A percentile compares a stretch with the other conserved stretches of the same genome.
Evolutionary conservation across 2,329 filamentous ascomycete genomes (phyloP).

Genomic region (Neurospora crassa): DNA sequence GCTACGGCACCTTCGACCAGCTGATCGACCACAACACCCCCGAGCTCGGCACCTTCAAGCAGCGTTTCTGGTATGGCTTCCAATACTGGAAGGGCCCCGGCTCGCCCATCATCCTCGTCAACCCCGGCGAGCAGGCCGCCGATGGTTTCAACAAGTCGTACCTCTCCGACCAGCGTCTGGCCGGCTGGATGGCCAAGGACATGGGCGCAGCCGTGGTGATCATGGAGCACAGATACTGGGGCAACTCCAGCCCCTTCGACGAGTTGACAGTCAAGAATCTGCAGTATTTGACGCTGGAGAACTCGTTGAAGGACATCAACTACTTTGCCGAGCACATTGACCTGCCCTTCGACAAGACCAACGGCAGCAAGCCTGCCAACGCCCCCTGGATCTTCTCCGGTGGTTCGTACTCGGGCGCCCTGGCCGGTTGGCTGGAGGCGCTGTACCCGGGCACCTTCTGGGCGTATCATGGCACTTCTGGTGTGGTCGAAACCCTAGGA

Average conservation of each 20-base stretch:
- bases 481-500: constrained; percentile 41
- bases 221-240: constrained; percentile 35
- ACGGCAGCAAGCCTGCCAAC: constrained; percentile 34
- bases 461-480: constrained; percentile 48
- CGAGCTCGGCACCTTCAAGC: constrained; percentile 30
- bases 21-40: constrained; percentile 31
- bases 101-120: constrained; percentile 29
- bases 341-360: constrained; percentile 39
- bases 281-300: constrained; percentile 30
- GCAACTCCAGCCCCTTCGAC: constrained; percentile 27
- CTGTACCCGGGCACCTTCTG: constrained; percentile 46
- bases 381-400: constrained; percentile 47
- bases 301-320: constrained; percentile 30
- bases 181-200: constrained; percentile 29
- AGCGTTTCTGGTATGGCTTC: constrained; percentile 32
- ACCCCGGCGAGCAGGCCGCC: constrained; percentile 31
- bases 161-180: constrained; percentile 32
- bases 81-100: constrained; percentile 31
- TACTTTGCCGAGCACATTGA: constrained; percentile 33
- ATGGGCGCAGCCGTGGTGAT: constrained; percentile 31
- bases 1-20: constrained; percentile 27
- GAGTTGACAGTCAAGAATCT: constrained; percentile 28
- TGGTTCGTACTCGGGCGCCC: constrained; percentile 45
- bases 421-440: constrained; percentile 42
- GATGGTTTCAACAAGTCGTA: constrained; percentile 26